Evolutionary conservation across 192 early-diverging fungal genomes (phyloP), one percentile per base, ranked within the genome.

Genomic region (Coemansia sp.): DNA sequence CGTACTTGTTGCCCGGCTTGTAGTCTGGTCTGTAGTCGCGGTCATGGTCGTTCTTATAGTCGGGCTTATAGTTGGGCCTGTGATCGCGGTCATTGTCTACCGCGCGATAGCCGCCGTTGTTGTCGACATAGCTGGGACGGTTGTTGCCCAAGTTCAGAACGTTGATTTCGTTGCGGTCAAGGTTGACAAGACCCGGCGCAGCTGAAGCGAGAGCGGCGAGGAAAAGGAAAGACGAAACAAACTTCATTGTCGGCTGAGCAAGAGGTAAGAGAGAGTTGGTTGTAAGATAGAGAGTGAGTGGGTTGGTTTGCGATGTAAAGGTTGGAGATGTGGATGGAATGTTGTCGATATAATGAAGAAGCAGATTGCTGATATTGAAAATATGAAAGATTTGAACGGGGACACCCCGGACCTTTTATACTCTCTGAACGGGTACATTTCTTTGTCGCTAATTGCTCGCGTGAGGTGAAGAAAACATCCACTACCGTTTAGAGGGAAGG

Each of bases 231-330:
- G 70, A 72, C 27, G 62, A 37, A 27, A 67, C 41, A 59, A 69
- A 60, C 76, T 77, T 77, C 76, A 77, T 77, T 7, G 66, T 66
- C 39, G 23, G 6, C 5, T 27, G 9, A 27, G 51, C 48, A 32
- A 50, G 5, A 38, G 45, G 55, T 32, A 60, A 50, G 14, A 15
- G 19, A 46, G 36, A 50, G 29, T 15, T 19, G 36, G 46, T 42
- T 62, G 34, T 32, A 10, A 39, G 15, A 7, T 15, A 31, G 15
- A 21, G 32, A 14, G 12, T 31, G n/a, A 25, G 34, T 36, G 58
- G 2, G 36, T 27, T 27, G 25, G 25, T 27, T 27, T 0, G 25
- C 25, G 25, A 27, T 27, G 25, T 27, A 27, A 27, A 27, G 42
- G 31, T 12, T 36, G 51, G 27, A 7, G 41, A 21, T 36, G 29